Conservation (phyloP, 2,329 filamentous ascomycete genomes). For the Aspergillus sp. region DNA sequence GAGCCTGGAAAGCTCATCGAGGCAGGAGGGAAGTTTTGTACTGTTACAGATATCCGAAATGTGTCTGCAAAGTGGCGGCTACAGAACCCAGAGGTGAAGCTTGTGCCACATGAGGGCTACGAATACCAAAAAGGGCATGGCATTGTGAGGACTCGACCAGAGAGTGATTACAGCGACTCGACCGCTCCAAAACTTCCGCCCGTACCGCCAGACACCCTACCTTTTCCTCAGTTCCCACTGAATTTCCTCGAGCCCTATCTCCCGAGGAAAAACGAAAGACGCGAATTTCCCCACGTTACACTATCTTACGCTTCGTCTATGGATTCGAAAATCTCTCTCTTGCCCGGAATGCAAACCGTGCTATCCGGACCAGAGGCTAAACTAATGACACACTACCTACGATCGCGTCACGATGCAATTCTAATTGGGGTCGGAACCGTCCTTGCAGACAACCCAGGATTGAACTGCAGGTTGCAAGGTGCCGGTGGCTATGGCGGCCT, state of each 20-base stretch:
- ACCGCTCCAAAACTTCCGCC: conserved; percentile 23
- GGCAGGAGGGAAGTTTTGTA: conserved; percentile 52
- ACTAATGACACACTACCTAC: conserved; percentile 90
- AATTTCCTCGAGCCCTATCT: conserved; percentile 58
- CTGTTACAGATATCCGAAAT: conserved; percentile 54
- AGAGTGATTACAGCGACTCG: conserved; percentile 18
- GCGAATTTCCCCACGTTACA: conserved; percentile 64
- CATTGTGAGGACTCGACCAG: conserved; percentile 40
- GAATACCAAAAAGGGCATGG: conserved; percentile 50
- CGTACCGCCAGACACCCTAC: conserved; percentile 45
- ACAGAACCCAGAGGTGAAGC: conserved; percentile 47
- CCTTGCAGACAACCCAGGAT: conserved; percentile 78
- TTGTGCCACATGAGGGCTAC: conserved; percentile 52
- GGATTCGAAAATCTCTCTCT: conserved; percentile 76
- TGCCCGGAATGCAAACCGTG: conserved; percentile 77
- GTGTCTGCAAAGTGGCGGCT: conserved; percentile 54
- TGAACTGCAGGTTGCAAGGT: conserved; percentile 77
- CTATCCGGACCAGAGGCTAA: conserved; percentile 85
- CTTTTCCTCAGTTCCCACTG: conserved; percentile 51
- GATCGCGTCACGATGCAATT: conserved; percentile 81
- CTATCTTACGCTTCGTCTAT: conserved; percentile 91
- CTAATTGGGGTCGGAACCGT: conserved; percentile 84
- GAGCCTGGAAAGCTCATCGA: conserved; percentile 49
- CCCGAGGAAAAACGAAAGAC: conserved; percentile 40
- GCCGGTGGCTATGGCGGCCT: conserved; percentile 61